Base-by-base conservation (phyloP, 1,284 basidiomycete genomes). In the Leccinum fallax region DNA sequence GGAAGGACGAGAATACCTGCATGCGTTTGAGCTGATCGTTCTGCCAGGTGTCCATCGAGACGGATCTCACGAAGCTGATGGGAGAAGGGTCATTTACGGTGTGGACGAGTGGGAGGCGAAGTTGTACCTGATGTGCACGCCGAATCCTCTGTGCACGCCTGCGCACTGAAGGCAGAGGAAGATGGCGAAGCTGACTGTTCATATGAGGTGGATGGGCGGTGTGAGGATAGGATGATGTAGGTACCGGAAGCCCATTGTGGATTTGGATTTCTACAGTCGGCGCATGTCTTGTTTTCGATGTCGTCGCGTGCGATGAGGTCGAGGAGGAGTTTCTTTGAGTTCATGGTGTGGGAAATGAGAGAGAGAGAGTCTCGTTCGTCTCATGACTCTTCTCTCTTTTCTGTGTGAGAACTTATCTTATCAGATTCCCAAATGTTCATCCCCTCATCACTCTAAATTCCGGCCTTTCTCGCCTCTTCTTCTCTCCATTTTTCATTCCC, bases 21-120 rank as follows among this genome's bases (percentile, higher is more conserved):
- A 98, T 97, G 67, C 94, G 88, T 71, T 81, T 88, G 67, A 97
- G 81, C 76, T 98, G 95, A 58, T 95, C 93, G 46, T 89, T 86
- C 62, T 93, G 91, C 95, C 95, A 97, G 69, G 94, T 91, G 78
- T 97, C 95, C 95, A 97, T 97, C 60, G 94, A 95, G 69, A 94
- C 87, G 55, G 92, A 95, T 71, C 94, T 85, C 59, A 97, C 93
- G 78, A 96, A 96, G 72, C 93, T 95, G 76, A 56, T 59, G 72
- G 59, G 26, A 43, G 61, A 59, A 34, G 60, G 57, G 61, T 53
- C 56, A 68, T 65, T 16, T 13, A 38, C 19, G 59, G 21, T 5
- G 40, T 43, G n/a, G 53, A 19, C 6, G 55, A 19, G 19, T 30
- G 54, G 16, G 52, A 43, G 53, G 11, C 1, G 61, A 40, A 60